Conservation (phyloP, 352 stramenopile species). For the Globisporangium nagaii region DNA sequence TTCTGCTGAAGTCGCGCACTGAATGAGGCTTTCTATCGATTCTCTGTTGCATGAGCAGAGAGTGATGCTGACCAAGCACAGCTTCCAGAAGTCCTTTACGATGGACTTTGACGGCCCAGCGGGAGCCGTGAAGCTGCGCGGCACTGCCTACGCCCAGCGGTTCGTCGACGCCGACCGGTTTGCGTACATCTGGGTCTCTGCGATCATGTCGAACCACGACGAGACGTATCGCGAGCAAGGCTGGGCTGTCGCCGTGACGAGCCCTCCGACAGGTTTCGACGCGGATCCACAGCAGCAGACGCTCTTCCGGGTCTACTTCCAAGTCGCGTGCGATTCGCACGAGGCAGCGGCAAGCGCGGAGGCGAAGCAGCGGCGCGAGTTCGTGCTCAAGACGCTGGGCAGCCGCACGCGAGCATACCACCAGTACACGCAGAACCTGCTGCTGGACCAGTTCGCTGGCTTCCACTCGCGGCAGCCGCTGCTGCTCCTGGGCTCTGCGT, state of each 20-base stretch:
- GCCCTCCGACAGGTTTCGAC: background rate
- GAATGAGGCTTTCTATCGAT: too few species aligned
- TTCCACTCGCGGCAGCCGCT: background rate
- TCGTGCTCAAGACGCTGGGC: slow-evolving; percentile 1
- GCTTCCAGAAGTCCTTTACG: background rate
- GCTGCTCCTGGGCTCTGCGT: background rate
- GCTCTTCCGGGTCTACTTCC: background rate
- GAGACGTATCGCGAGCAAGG: background rate
- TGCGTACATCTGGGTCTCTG: background rate
- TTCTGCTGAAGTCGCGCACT: too few species aligned
- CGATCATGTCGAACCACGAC: background rate
- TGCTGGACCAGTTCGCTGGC: slow-evolving; percentile 3
- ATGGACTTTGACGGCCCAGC: background rate
- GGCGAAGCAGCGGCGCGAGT: background rate
- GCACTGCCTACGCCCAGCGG: background rate
- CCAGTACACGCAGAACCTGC: slow-evolving; percentile 4
- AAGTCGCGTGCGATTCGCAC: background rate
- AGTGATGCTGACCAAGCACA: background rate
- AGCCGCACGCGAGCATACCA: slow-evolving; percentile 1
- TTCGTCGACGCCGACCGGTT: background rate
- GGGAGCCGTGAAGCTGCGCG: background rate
- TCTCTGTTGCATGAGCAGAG: background rate
- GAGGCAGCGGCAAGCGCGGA: background rate
- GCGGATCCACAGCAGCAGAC: background rate
- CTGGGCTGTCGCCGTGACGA: background rate